These are phyloP conservation scores for Bidens hawaiensis DNA, from an alignment of 140 eudicot species.

Conservation along the genomic window DNA sequence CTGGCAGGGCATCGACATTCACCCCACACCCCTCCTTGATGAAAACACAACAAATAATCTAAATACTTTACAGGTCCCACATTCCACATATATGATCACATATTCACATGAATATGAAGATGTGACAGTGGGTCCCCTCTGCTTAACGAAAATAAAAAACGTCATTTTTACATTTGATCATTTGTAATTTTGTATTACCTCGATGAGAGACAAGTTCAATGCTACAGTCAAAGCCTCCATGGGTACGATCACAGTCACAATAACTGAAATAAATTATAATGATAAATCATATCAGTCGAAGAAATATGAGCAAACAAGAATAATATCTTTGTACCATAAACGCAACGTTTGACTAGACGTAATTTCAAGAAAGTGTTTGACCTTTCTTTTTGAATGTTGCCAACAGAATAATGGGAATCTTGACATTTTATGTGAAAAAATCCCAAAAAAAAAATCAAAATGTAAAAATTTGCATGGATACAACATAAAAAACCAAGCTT, in stretches of 20 bases:
- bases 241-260: slow-evolving; percentile 79
- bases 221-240: slow-evolving; percentile 94
- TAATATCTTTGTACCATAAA: background rate
- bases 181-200: slow-evolving; percentile 40
- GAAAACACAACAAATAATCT: background rate
- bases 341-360: background rate
- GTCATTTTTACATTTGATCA: background rate
- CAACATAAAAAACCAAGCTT: slow-evolving; percentile 31
- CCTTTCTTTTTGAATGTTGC: too few species aligned
- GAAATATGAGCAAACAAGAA: background rate
- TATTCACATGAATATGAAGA: background rate
- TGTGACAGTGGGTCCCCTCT: background rate
- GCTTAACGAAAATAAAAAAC: background rate
- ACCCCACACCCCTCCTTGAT: slow-evolving; percentile 22
- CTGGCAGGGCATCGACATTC: slow-evolving; percentile 20
- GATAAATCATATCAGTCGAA: background rate
- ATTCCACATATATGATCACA: background rate
- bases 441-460: background rate
- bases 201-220: slow-evolving; percentile 63
- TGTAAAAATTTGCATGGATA: background rate
- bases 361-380: too few species aligned
- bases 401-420: too few species aligned
- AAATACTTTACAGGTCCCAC: slow-evolving; percentile 1
- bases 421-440: background rate
- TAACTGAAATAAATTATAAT: slow-evolving; percentile 40